These are phyloP conservation scores for Grosmannia clavigera DNA, from an alignment of 2,329 filamentous ascomycete genomes.

Conservation along the genomic window DNA sequence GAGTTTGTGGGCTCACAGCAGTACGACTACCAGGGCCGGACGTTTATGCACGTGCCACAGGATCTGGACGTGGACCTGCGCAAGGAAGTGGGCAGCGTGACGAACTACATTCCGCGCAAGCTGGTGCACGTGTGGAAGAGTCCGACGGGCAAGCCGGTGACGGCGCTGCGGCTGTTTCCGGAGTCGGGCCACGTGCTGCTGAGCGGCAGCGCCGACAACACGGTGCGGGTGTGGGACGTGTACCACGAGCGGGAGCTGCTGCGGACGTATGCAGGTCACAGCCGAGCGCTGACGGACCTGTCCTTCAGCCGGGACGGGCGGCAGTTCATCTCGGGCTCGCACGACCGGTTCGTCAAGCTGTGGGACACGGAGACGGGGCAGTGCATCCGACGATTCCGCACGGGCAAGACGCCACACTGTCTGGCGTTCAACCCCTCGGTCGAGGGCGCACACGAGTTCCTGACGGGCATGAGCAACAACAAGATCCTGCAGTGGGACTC, in stretches of 20 bases:
- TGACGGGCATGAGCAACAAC: constrained; percentile 96
- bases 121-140: constrained; percentile 80
- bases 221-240: constrained; percentile 87
- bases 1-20: constrained; percentile 74
- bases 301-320: constrained; percentile 74
- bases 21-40: constrained; percentile 87
- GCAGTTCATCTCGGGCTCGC: constrained; percentile 82
- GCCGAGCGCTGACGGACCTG: constrained; percentile 79
- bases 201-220: constrained; percentile 79
- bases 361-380: constrained; percentile 96
- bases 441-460: constrained; percentile 72
- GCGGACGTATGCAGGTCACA: constrained; percentile 83
- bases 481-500: constrained; percentile 97
- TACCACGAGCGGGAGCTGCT: constrained; percentile 83
- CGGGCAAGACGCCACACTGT: constrained; percentile 90
- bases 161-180: constrained; percentile 82
- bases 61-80: constrained; percentile 76
- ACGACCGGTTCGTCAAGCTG: constrained; percentile 91
- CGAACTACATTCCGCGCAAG: constrained; percentile 94
- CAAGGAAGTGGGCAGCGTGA: constrained; percentile 66
- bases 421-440: constrained; percentile 80
- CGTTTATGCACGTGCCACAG: constrained; percentile 90
- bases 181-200: constrained; percentile 76
- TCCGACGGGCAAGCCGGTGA: constrained; percentile 71
- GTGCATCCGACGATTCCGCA: constrained; percentile 79